Base-by-base conservation (phyloP, 345 rosid species). In the Gossypium arboreum region DNA sequence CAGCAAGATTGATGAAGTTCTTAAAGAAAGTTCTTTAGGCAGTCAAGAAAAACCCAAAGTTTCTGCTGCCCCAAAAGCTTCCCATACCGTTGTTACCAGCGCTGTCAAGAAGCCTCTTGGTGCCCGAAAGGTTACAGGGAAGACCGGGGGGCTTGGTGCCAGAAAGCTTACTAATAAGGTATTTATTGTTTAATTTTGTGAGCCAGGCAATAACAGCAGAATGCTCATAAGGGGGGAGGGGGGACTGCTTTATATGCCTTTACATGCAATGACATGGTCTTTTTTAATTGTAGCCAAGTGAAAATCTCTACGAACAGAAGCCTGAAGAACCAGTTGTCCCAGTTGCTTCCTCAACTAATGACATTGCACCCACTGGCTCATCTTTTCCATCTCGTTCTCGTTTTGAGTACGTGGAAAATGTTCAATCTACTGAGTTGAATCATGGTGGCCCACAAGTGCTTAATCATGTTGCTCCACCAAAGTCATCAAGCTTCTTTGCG, bases 401-500 rank as follows among this genome's bases (percentile, higher is more conserved):
- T 71, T 96, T 96, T 83, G 97, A 93, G 77, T 96, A 96, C 77
- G 83, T 90, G 9, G 97, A 92, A 58, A 87, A 84, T 61, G 86
- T 83, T 73, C 89, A 84, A 70, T 76, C 91, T 79, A 73, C 86
- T 44, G 91, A 89, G 55, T 52, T 74, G 71, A 80, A 83, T 81
- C 73, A 91, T 75, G 80, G 86, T 74, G 92, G 91, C 22, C 75
- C 92, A 15, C 94, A 87, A 76, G 89, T 90, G 85, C 83, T 90
- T 84, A 84, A 87, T 80, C 98, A 96, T 83, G 97, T 96, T 2
- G 91, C 98, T 81, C 91, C 98, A 47, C 99, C 99, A 71, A 96
- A 93, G 79, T 88, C 97, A 3, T 88, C 97, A 3, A 86, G 88
- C 82, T 96, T 93, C 87, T 96, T 96, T 85, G 82, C 87, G n/a